Base-by-base conservation (phyloP, 805 yeast genomes). In the Lachancea lanzarotensis region DNA sequence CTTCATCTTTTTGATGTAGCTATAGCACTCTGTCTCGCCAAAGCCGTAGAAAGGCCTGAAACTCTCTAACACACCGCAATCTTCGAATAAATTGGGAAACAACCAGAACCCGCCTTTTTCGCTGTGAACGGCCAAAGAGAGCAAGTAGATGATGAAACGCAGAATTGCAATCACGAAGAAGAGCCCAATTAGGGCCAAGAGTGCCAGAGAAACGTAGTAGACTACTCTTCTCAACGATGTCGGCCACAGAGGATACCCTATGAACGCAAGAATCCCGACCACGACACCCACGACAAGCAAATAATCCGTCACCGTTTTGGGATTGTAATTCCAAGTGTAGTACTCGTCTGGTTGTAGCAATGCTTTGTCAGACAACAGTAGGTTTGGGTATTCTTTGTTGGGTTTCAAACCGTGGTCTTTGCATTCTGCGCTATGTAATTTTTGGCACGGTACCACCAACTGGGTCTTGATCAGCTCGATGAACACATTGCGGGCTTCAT, bases 191-290 rank as follows among this genome's bases (percentile, higher is more conserved):
- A 91, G 66, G 0, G 85, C 89, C 50, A 93, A 68, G 44, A 81
- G 67, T 7, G 77, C 84, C 73, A 91, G 77, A 29, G 96, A 84
- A 43, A 88, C 62, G 63, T 89, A 93, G 85, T 95, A 93, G 27
- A 87, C 96, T 35, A 93, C 95, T 45, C 74, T 74, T 62, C 95
- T 82, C 93, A 93, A 81, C 66, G 82, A 79, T 31, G 71, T 59
- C 22, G 98, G 98, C 98, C 98, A 93, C 57, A 93, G 74, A 51
- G 98, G 98, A 81, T 88, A 93, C 18, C 77, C 82, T 6, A 75
- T 77, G 17, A 91, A 66, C 22, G 84, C 81, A 52, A 84, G 72
- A 2, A 81, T 74, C 7, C 86, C 82, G 54, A 80, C 80, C 35
- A 79, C 61, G 38, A 78, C 60, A 31, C 68, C 72, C 10, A 64